These are phyloP conservation scores for Tylopilus plumbeoviolaceoides DNA, from an alignment of 768 basidiomycete genomes.

Conservation along the genomic window DNA sequence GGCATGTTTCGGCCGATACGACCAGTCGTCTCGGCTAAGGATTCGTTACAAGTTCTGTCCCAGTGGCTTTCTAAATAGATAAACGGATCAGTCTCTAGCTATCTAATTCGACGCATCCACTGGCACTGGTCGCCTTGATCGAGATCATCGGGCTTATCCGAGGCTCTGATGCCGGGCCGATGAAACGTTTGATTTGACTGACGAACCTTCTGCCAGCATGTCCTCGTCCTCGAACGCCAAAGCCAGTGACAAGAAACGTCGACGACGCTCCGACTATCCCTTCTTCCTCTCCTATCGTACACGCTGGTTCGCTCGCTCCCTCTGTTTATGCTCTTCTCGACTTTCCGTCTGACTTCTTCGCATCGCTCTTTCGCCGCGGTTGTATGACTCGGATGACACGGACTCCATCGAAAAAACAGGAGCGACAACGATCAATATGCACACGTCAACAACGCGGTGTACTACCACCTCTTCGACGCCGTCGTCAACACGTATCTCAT, in stretches of 20 bases:
- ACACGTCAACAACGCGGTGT: constrained; percentile 78
- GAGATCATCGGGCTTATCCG: too few relatives aligned
- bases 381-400: background rate
- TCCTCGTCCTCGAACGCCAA: background rate
- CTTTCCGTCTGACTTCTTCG: constrained; percentile 6
- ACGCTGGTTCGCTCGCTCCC: constrained; percentile 48
- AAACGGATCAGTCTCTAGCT: too few relatives aligned
- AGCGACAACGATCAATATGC: constrained; percentile 85
- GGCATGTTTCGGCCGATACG: too few relatives aligned
- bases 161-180: too few relatives aligned
- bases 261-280: constrained; percentile 49
- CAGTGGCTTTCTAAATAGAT: too few relatives aligned
- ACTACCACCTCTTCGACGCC: constrained; percentile 81
- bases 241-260: constrained; percentile 30
- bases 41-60: too few relatives aligned
- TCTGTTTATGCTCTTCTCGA: background rate
- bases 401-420: constrained; percentile 42
- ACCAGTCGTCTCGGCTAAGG: too few relatives aligned
- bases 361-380: background rate
- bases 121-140: too few relatives aligned
- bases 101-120: too few relatives aligned
- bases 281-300: constrained; percentile 64
- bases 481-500: constrained; percentile 79
- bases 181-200: too few relatives aligned
- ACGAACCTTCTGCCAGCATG: background rate